These are phyloP conservation scores for Nicotiana rustica DNA, from an alignment of 305 asterid genomes.

Conservation along the genomic window DNA sequence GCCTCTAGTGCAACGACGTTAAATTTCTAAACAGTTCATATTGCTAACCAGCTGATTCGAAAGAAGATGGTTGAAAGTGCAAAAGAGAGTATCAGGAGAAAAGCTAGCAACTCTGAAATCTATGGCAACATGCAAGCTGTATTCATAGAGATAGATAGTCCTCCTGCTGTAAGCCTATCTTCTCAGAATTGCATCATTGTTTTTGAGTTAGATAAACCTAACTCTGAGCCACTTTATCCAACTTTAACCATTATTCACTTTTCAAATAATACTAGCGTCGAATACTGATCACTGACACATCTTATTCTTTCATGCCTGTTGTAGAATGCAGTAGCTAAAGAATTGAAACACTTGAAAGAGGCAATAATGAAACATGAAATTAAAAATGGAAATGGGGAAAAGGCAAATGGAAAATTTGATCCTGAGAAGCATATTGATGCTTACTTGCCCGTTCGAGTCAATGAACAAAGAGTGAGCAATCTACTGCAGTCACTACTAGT, in stretches of 20 bases:
- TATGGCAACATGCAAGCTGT: conserved; percentile 82
- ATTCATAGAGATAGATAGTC: conserved; percentile 67
- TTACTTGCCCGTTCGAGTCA: conserved; percentile 77
- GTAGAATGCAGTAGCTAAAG: conserved; percentile 60
- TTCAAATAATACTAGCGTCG: not conserved
- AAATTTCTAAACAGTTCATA: not conserved
- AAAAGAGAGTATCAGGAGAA: conserved; percentile 65
- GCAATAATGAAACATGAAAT: conserved; percentile 66
- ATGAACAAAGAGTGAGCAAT: conserved; percentile 90
- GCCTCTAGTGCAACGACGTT: not conserved
- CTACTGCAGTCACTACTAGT: conserved; percentile 72
- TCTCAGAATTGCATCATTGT: not conserved
- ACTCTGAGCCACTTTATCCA: not conserved
- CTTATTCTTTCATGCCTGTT: not conserved
- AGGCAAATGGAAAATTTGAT: conserved; percentile 49
- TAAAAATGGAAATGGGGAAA: conserved; percentile 40
- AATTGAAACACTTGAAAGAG: conserved; percentile 65
- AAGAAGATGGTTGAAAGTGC: conserved; percentile 77
- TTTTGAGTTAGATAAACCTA: not conserved
- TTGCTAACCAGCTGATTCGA: conserved; percentile 50
- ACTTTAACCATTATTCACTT: not conserved
- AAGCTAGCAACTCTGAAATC: conserved; percentile 68
- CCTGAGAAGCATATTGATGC: conserved; percentile 69
- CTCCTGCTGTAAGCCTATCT: conserved; percentile 55
- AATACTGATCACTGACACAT: not conserved